Evolutionary conservation across 2,329 filamentous ascomycete species (phyloP).

Genomic region (Dissoconium aciculare): DNA sequence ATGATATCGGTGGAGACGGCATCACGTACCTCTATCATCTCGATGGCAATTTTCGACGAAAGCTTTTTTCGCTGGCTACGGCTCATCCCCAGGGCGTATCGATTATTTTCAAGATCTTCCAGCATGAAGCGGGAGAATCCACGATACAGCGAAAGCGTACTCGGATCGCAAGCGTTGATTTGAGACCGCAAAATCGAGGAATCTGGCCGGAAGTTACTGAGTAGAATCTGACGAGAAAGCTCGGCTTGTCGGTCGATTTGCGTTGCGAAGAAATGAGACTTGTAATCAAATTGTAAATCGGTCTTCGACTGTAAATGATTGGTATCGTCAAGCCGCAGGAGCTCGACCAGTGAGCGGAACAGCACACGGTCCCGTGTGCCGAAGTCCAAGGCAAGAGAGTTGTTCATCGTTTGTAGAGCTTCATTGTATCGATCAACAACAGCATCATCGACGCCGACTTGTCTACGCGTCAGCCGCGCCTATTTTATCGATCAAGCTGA

Average conservation of each 20-base stretch:
- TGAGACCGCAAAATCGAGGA: conserved; percentile 1
- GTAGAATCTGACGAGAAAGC: conserved; percentile 2
- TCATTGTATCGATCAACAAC: conserved; percentile 3
- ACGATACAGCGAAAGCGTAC: conserved; percentile 1
- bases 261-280: conserved; percentile 2
- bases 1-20: background rate
- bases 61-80: background rate
- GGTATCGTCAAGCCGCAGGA: conserved; percentile 2
- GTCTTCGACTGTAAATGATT: background rate
- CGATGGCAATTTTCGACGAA: background rate
- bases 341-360: conserved; percentile 1
- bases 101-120: conserved; percentile 4
- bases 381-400: background rate
- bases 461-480: background rate
- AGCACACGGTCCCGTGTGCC: background rate
- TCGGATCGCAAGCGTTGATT: conserved; percentile 1
- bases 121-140: conserved; percentile 5
- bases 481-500: no score
- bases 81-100: background rate
- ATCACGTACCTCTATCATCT: background rate
- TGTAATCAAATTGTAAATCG: background rate
- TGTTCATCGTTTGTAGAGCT: conserved; percentile 3
- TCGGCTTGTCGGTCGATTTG: conserved; percentile 4
- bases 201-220: conserved; percentile 3
- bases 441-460: conserved; percentile 4